Base-by-base conservation (phyloP, 1,284 basidiomycete species). In the Boletus semigastroideus region DNA sequence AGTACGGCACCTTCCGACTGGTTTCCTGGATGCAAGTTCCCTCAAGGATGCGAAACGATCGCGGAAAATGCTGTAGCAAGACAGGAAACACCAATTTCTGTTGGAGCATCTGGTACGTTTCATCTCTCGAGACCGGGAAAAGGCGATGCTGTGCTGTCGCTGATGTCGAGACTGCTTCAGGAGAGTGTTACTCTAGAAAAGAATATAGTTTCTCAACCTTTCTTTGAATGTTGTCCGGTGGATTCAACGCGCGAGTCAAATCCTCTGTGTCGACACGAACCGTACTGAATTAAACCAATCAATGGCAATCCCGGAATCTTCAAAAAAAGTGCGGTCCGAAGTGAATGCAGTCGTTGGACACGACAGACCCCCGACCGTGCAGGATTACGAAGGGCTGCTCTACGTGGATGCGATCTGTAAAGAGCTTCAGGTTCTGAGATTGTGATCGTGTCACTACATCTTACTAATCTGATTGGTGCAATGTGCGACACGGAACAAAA, bases 1-100 rank as follows among this genome's bases (percentile, higher is more conserved):
- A 71, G 69, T 81, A 51, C 66, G 64, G 47, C 51, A 70, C 37
- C 48, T 79, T 8, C 79, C 78, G 48, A 49, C 20, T 49, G 48
- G 48, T 39, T 46, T 25, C 48, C 43, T 11, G 48, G 48, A 31
- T 37, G 42, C 30, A 34, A 27, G 7, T 46, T 49, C 28, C 48
- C n/a, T 39, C n/a, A 46, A 33, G 11, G 48, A 46, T 27, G 48
- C 42, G 22, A 47, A 31, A n/a, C 11, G n/a, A 16, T 39, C 42
- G 48, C 27, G 37, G n/a, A 31, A 39, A 16, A 25, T 38, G 20
- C n/a, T n/a, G n/a, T n/a, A n/a, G n/a, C 22, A 13, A 19, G 2
- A 13, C 14, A 7, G 43, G 33, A 13, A 27, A 40, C 22, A 47
- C 6, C 19, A 48, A n/a, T 46, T 50, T 20, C 36, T 46, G 28